Conservation (phyloP, 1,284 basidiomycete species). For the Omphalotus olearius region DNA sequence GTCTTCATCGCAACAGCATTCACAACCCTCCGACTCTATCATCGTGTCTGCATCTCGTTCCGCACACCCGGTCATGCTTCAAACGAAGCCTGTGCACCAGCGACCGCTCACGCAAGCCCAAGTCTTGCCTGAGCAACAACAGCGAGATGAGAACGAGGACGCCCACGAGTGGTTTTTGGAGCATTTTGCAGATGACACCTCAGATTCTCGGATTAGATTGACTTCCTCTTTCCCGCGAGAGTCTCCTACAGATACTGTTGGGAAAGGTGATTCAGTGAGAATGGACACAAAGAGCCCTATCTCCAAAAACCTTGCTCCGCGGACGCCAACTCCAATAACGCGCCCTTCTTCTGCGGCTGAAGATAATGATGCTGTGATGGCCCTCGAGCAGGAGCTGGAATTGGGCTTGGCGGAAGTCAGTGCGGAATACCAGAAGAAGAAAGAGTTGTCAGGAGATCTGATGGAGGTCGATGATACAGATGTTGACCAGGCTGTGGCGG, state of each 20-base stretch:
- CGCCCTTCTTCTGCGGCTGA: slow-evolving; percentile 19
- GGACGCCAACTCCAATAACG: slow-evolving; percentile 13
- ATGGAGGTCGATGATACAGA: slow-evolving; percentile 35
- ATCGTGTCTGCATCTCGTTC: background rate
- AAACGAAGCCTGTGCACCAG: slow-evolving; percentile 7
- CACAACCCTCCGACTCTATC: background rate
- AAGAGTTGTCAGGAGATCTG: slow-evolving; percentile 21
- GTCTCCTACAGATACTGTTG: background rate
- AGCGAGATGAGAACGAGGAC: slow-evolving; percentile 34
- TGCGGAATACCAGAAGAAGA: slow-evolving; percentile 11
- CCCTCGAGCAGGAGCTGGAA: slow-evolving; percentile 44
- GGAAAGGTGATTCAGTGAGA: slow-evolving; percentile 1
- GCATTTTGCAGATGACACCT: slow-evolving; percentile 36
- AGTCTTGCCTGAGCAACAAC: background rate
- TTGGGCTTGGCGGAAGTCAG: slow-evolving; percentile 16
- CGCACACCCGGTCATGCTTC: background rate
- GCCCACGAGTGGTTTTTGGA: slow-evolving; percentile 57
- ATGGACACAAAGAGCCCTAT: background rate
- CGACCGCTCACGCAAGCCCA: slow-evolving; percentile 11
- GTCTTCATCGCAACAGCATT: too few species aligned
- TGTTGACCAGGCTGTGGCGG: slow-evolving; percentile 36
- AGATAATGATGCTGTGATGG: slow-evolving; percentile 27
- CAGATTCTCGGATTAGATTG: slow-evolving; percentile 20
- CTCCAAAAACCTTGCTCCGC: slow-evolving; percentile 2
- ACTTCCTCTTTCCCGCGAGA: slow-evolving; percentile 11